A percentile compares a stretch with the other conserved stretches of the same genome.
These are phyloP conservation scores for Oryza punctata DNA, from an alignment of 176 grass and related monocot species.

Conservation along the genomic window DNA sequence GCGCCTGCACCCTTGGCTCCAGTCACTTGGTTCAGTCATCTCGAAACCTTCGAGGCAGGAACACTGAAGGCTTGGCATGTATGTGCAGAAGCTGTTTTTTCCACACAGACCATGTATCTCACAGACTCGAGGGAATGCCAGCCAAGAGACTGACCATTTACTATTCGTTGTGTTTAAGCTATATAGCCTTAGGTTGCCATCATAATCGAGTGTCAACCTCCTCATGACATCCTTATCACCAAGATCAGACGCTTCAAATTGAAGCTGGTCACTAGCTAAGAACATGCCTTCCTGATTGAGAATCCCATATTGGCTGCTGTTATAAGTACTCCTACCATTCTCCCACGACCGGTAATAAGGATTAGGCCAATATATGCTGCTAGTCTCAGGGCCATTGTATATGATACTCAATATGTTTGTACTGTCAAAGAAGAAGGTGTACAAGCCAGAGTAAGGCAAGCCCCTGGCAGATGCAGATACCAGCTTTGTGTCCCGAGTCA, in stretches of 20 bases:
- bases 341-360: background rate
- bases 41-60: constrained; percentile 56
- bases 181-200: constrained; percentile 62
- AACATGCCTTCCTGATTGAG: constrained; percentile 46
- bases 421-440: constrained; percentile 49
- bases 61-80: constrained; percentile 20
- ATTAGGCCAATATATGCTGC: constrained; percentile 54
- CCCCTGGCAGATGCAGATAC: constrained; percentile 40
- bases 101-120: constrained; percentile 59
- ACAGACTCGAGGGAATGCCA: constrained; percentile 33
- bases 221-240: constrained; percentile 37
- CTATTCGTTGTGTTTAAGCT: constrained; percentile 34
- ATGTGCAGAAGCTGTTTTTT: constrained; percentile 52
- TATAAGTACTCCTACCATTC: constrained; percentile 32
- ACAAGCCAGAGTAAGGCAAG: constrained; percentile 51
- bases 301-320: constrained; percentile 39
- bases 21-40: constrained; percentile 45
- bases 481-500: constrained; percentile 44
- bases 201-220: constrained; percentile 18
- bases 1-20: constrained; percentile 57
- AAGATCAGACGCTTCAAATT: constrained; percentile 51
- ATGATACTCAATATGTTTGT: constrained; percentile 50
- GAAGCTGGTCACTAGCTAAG: constrained; percentile 29
- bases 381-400: constrained; percentile 45
- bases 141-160: constrained; percentile 52